Conservation (phyloP, 768 basidiomycete species). For the Trichaptum fuscoviolaceum region DNA sequence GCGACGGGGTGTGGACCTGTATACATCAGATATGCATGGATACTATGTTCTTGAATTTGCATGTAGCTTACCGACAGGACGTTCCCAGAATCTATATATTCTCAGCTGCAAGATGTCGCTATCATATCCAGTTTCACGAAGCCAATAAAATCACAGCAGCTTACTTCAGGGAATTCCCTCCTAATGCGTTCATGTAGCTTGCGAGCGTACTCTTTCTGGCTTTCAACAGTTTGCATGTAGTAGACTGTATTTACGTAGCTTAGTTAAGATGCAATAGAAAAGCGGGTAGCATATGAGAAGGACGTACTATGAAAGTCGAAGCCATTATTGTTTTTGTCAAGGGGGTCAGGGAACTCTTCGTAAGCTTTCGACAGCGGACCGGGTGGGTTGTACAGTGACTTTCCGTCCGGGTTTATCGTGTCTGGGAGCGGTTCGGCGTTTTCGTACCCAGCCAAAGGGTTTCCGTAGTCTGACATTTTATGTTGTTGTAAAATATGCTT, state of each 20-base stretch:
- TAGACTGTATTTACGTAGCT: conserved; percentile 40
- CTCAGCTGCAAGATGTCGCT: conserved; percentile 37
- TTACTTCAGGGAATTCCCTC: conserved; percentile 66
- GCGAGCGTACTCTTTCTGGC: conserved; percentile 42
- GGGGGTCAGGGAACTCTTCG: conserved; percentile 48
- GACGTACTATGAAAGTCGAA: conserved; percentile 71
- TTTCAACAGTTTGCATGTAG: conserved; percentile 43
- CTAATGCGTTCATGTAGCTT: conserved; percentile 55
- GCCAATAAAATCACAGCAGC: background rate
- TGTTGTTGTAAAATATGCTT: background rate
- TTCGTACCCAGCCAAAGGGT: conserved; percentile 35
- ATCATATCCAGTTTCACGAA: background rate
- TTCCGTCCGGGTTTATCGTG: conserved; percentile 47
- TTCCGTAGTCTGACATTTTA: conserved; percentile 14
- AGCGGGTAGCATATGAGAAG: background rate
- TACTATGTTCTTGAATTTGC: background rate
- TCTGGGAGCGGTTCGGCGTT: conserved; percentile 38
- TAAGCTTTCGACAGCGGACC: conserved; percentile 46
- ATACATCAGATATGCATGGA: conserved; percentile 3
- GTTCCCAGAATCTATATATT: conserved; percentile 59
- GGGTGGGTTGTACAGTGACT: conserved; percentile 47
- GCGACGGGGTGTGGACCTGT: conserved; percentile 61
- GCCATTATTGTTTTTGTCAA: conserved; percentile 47
- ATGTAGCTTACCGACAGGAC: conserved; percentile 44
- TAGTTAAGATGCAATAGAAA: background rate